Evolutionary conservation across 495 filamentous ascomycete genomes (phyloP).

Genomic region (Trichoderma virens): DNA sequence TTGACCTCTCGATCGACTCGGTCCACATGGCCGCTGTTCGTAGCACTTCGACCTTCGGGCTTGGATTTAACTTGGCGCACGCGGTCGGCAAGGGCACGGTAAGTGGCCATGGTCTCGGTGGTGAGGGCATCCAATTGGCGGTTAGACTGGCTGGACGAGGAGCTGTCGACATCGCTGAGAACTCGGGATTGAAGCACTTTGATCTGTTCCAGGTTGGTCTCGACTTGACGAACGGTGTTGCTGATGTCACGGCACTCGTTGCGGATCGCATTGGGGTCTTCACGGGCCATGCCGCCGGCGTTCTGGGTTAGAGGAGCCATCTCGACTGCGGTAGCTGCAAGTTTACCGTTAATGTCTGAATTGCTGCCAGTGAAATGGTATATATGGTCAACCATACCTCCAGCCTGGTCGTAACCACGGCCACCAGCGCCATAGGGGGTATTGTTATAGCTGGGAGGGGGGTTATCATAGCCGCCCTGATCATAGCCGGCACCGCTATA

Average conservation of each 20-base stretch:
- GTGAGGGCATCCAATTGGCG: slow-evolving; percentile 51
- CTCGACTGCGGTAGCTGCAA: slow-evolving; percentile 47
- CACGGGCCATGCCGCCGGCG: slow-evolving; percentile 31
- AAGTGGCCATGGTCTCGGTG: slow-evolving; percentile 70
- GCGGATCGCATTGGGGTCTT: slow-evolving; percentile 64
- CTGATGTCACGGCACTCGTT: slow-evolving; percentile 77
- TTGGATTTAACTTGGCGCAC: slow-evolving; percentile 73
- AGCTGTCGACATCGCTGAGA: slow-evolving; percentile 52
- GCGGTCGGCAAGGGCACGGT: slow-evolving; percentile 64
- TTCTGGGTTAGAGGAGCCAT: slow-evolving; percentile 52
- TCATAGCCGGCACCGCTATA: slow-evolving; percentile 22
- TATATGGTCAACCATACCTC: slow-evolving; percentile 9
- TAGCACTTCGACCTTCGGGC: slow-evolving; percentile 59
- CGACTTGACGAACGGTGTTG: slow-evolving; percentile 65
- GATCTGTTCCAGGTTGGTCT: slow-evolving; percentile 54
- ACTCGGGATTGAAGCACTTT: slow-evolving; percentile 48
- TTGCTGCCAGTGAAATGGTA: background rate
- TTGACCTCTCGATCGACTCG: slow-evolving; percentile 71
- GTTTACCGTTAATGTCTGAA: slow-evolving; percentile 2
- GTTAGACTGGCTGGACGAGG: slow-evolving; percentile 41
- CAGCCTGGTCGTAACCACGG: slow-evolving; percentile 32
- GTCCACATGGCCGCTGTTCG: slow-evolving; percentile 70
- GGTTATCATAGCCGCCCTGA: slow-evolving; percentile 17
- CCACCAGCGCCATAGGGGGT: slow-evolving; percentile 30
- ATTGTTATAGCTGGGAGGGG: slow-evolving; percentile 34